Evolutionary conservation across 1,284 basidiomycete species (phyloP).

Genomic region (Trichosporon coremiiforme): DNA sequence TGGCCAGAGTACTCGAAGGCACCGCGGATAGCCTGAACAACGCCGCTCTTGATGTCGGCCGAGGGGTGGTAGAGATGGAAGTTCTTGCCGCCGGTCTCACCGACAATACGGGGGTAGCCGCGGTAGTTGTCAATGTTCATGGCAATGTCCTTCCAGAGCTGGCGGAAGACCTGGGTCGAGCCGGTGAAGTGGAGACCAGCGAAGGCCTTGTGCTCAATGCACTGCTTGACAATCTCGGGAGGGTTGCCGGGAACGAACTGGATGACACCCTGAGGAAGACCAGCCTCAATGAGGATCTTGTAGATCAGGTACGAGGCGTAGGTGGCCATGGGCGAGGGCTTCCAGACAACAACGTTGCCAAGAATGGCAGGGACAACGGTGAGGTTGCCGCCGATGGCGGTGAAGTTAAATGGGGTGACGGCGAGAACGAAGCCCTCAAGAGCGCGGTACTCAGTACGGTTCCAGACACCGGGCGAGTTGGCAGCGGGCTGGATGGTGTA

Average conservation of each 20-base stretch:
- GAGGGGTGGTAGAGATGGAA: constrained; percentile 91
- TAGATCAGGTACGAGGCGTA: constrained; percentile 93
- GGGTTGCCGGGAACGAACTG: constrained; percentile 93
- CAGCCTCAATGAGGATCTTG: constrained; percentile 91
- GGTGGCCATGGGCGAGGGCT: constrained; percentile 91
- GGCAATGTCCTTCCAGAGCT: constrained; percentile 95
- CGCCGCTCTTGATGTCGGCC: constrained; percentile 85
- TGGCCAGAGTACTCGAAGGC: constrained; percentile 98
- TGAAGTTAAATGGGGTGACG: constrained; percentile 98
- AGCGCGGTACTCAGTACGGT: constrained; percentile 93
- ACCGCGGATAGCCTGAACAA: constrained; percentile 81
- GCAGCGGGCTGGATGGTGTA: constrained; percentile 86
- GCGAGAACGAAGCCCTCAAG: constrained; percentile 97
- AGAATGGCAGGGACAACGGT: constrained; percentile 82
- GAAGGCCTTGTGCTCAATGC: constrained; percentile 76
- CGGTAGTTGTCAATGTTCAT: constrained; percentile 81
- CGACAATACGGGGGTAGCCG: constrained; percentile 90
- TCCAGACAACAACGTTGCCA: constrained; percentile 96
- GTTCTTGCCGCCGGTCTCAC: constrained; percentile 85
- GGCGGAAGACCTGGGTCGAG: constrained; percentile 89
- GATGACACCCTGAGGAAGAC: constrained; percentile 90
- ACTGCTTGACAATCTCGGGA: constrained; percentile 76
- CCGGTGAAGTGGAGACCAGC: constrained; percentile 96
- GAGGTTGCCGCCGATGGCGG: constrained; percentile 93
- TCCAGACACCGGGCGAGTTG: constrained; percentile 89